These are phyloP conservation scores for Claviceps spartinae DNA, from an alignment of 2,329 filamentous ascomycete genomes.

Conservation along the genomic window DNA sequence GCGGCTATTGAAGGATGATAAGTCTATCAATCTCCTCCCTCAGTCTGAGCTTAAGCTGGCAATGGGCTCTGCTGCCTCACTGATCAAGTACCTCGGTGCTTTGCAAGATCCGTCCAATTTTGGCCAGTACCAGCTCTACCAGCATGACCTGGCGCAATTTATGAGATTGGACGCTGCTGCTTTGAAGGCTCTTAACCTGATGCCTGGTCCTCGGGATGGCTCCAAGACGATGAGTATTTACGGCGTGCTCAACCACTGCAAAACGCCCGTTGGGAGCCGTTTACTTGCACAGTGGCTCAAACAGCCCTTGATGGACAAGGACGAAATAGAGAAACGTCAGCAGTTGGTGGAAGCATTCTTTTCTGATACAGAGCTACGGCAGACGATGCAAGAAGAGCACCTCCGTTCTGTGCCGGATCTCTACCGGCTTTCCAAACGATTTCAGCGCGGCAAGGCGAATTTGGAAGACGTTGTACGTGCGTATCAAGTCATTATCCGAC, in stretches of 20 bases:
- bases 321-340: conserved; percentile 81
- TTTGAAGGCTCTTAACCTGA: conserved; percentile 85
- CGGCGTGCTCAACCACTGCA: conserved; percentile 91
- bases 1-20: conserved; percentile 75
- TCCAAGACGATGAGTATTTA: conserved; percentile 97
- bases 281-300: conserved; percentile 93
- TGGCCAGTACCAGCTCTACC: conserved; percentile 91
- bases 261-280: conserved; percentile 83
- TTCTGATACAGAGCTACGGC: conserved; percentile 79
- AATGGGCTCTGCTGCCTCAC: conserved; percentile 83
- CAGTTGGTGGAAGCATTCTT: conserved; percentile 93
- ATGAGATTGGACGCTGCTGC: conserved; percentile 98
- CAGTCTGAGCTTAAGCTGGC: conserved; percentile 89
- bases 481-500: conserved; percentile 84
- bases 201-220: conserved; percentile 89
- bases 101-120: conserved; percentile 90
- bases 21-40: conserved; percentile 60
- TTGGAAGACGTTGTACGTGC: conserved; percentile 90
- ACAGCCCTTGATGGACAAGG: conserved; percentile 84
- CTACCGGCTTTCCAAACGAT: conserved; percentile 85
- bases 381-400: conserved; percentile 95
- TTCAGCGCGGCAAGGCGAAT: conserved; percentile 81
- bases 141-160: conserved; percentile 90
- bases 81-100: conserved; percentile 89
- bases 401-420: conserved; percentile 85